Percentiles rank a stretch among this genome's conserved stretches.
Conservation (phyloP, 2,329 filamentous ascomycete genomes). For the Meredithiella fracta region DNA sequence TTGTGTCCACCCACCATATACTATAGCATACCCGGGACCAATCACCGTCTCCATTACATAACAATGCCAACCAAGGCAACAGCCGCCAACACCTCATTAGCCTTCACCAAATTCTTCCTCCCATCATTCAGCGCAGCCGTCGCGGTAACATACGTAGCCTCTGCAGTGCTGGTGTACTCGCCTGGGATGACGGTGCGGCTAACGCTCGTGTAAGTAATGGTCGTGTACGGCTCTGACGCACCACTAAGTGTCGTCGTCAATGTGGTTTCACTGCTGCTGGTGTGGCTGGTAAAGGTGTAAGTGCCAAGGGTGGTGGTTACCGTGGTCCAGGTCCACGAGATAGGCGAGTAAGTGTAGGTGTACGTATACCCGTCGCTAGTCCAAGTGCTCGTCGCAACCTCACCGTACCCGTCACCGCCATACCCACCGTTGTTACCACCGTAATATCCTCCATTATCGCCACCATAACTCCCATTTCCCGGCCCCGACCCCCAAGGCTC, state of each 20-base stretch:
- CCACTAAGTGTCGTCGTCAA: slow-evolving; percentile 13
- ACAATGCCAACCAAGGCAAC: not conserved
- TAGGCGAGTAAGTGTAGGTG: slow-evolving; percentile 2
- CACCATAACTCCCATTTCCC: not conserved
- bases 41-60: not conserved
- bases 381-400: not conserved
- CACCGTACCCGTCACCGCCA: not conserved
- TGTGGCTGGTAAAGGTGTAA: slow-evolving; percentile 6
- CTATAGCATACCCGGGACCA: not conserved
- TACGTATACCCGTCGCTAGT: not conserved
- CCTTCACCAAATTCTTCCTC: not conserved
- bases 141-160: slow-evolving; percentile 11
- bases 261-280: slow-evolving; percentile 3
- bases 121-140: slow-evolving; percentile 2
- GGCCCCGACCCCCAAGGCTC: not conserved
- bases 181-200: slow-evolving; percentile 4
- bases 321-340: slow-evolving; percentile 9
- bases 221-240: slow-evolving; percentile 9
- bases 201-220: slow-evolving; percentile 11
- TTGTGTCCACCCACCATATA: not conserved
- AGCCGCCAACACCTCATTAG: not conserved
- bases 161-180: slow-evolving; percentile 9
- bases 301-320: slow-evolving; percentile 11
- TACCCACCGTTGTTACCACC: not conserved
- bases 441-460: not conserved